Conservation (phyloP, 2,329 filamentous ascomycete genomes). For the Venturia carpophila region DNA sequence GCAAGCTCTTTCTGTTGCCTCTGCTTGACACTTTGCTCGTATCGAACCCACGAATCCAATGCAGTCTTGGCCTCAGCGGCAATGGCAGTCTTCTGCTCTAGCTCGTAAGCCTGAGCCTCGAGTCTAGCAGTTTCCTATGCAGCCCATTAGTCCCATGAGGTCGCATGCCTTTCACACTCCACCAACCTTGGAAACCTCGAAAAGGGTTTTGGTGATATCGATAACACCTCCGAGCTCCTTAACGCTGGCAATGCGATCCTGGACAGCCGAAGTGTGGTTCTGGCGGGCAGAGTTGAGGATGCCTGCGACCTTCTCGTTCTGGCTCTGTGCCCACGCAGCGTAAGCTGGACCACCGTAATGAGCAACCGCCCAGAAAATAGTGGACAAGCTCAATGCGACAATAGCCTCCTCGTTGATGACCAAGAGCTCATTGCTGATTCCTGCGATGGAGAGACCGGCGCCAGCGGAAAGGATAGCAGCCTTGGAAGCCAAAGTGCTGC, state of each 20-base stretch:
- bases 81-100: conserved; percentile 91
- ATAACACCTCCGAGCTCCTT: conserved; percentile 91
- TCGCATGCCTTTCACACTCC: neutral
- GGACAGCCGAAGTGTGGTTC: conserved; percentile 93
- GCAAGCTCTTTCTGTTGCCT: conserved; percentile 96
- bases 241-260: conserved; percentile 88
- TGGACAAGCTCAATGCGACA: conserved; percentile 83
- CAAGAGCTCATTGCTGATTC: conserved; percentile 99
- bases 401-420: conserved; percentile 99
- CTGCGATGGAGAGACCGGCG: conserved; percentile 83
- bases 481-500: conserved; percentile 89
- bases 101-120: conserved; percentile 91
- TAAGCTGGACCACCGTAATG: conserved; percentile 92
- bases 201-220: conserved; percentile 93
- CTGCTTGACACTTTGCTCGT: conserved; percentile 98
- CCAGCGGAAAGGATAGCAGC: conserved; percentile 91
- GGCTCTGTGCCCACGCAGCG: conserved; percentile 80
- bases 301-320: conserved; percentile 86
- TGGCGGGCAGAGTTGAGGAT: conserved; percentile 90
- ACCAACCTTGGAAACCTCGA: conserved; percentile 91
- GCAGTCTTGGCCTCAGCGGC: conserved; percentile 90
- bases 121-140: conserved; percentile 87
- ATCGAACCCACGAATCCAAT: conserved; percentile 96
- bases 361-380: conserved; percentile 85
- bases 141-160: conserved; percentile 24